phyloP scores from a whole-genome alignment of 495 filamentous ascomycete genomes.

The Podospora pseudopauciseta region DNA sequence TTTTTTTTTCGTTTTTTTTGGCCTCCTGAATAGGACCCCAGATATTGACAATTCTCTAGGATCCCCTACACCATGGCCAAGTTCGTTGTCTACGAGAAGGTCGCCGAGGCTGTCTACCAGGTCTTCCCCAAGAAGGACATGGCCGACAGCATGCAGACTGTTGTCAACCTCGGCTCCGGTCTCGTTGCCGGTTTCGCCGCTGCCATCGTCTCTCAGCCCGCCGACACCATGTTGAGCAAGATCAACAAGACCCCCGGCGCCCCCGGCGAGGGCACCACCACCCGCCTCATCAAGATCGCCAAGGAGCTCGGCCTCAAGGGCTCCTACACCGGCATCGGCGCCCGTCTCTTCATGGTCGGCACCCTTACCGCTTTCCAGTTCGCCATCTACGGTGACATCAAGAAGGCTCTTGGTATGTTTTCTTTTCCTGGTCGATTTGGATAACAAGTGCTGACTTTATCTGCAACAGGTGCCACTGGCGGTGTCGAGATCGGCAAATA shows the following conservation, averaged over 20 bases:
- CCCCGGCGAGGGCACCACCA: constrained; percentile 89
- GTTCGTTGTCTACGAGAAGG: constrained; percentile 99
- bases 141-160: constrained; percentile 73
- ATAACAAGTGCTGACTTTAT: not conserved
- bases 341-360: constrained; percentile 80
- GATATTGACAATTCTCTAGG: constrained; percentile 45
- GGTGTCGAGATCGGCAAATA: constrained; percentile 73
- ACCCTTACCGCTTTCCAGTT: constrained; percentile 90
- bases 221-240: constrained; percentile 98
- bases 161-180: constrained; percentile 91
- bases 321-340: constrained; percentile 87
- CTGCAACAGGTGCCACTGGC: constrained; percentile 55
- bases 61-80: constrained; percentile 99
- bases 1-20: no score
- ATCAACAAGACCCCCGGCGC: constrained; percentile 99
- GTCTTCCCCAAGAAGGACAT: constrained; percentile 71
- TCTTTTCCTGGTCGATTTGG: not conserved
- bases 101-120: constrained; percentile 72
- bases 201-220: constrained; percentile 92
- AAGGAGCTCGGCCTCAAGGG: constrained; percentile 90
- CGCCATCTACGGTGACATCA: constrained; percentile 75
- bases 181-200: constrained; percentile 97
- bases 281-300: constrained; percentile 90
- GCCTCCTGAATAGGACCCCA: no score
- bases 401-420: constrained; percentile 14